Percentiles rank a stretch among this genome's conserved stretches.
Evolutionary conservation across 2,329 filamentous ascomycete genomes (phyloP).

Genomic region (Neobulgaria alba): DNA sequence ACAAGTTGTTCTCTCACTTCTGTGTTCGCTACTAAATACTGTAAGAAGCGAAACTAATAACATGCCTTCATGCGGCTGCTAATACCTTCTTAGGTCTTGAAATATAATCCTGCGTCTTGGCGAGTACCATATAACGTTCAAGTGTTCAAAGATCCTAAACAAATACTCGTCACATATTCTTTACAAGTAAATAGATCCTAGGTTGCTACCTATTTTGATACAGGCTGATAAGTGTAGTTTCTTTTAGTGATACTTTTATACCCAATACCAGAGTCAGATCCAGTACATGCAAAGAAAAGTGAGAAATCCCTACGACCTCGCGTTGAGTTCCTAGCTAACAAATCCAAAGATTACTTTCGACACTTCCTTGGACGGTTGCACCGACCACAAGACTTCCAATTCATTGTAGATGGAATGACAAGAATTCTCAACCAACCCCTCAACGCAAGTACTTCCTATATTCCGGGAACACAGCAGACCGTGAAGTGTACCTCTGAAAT

Average conservation of each 20-base stretch:
- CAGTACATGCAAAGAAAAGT: constrained; percentile 60
- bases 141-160: constrained; percentile 83
- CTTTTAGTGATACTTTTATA: constrained; percentile 81
- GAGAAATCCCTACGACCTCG: constrained; percentile 1
- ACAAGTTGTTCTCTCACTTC: constrained; percentile 77
- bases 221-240: constrained; percentile 41
- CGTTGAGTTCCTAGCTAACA: background rate
- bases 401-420: constrained; percentile 90
- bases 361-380: constrained; percentile 77
- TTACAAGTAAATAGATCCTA: constrained; percentile 40
- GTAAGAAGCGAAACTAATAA: constrained; percentile 41
- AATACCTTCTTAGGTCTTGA: constrained; percentile 59
- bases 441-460: constrained; percentile 78
- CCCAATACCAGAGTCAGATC: constrained; percentile 70
- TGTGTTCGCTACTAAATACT: constrained; percentile 92
- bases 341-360: constrained; percentile 61
- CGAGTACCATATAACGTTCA: constrained; percentile 88
- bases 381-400: constrained; percentile 93
- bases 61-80: constrained; percentile 1
- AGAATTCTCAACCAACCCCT: constrained; percentile 87
- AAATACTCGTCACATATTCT: constrained; percentile 84
- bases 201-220: background rate
- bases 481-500: constrained; percentile 89
- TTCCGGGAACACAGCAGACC: constrained; percentile 71
- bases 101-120: constrained; percentile 94